Evolutionary conservation across 768 basidiomycete genomes (phyloP), one percentile per base, ranked within the genome.

Genomic region (Xerocomus brunneocitrinus): DNA sequence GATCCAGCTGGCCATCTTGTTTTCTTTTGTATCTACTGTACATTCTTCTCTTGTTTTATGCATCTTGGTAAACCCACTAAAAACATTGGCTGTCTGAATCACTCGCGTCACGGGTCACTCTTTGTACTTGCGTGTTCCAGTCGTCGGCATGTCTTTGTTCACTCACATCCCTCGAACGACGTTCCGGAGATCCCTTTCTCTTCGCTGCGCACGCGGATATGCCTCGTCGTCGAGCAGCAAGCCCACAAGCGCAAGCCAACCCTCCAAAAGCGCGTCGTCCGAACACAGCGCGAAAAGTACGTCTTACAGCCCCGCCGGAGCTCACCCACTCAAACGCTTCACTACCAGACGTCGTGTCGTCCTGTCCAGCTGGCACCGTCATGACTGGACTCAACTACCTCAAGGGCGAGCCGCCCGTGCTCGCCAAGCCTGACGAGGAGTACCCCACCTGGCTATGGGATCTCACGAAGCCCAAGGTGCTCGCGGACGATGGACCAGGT

Each of bases 371-470:
- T 13, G 85, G 87, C 53, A 93, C 91, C 8, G 73, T 89, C 5
- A 67, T 97, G n/a, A 74, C 75, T n/a, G 93, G 92, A 3, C 64
- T 89, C 6, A 85, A 88, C 61, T 92, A 90, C 62, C 76, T 92
- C 49, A 95, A 95, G 68, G 85, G 81, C 49, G 88, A 94, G 63
- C 72, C 80, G 0, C 84, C 89, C 6, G 82, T 95, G 0, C 67
- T 90, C 24, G 89, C 94, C 2, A 71, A 78, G 10, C 74, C 87
- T 0, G 94, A 97, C 68, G 85, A 89, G 41, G 83, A 85, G 59
- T 95, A 97, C 67, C 94, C 94, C 3, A 67, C 80, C 7, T 97
- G 94, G 94, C 68, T 97, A 38, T 97, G 94, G 94, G 84, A 77
- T 13, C 64, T 92, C 36, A 71, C 90, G 19, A 69, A 83, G 55